Percentiles rank a stretch among this genome's conserved stretches.
Evolutionary conservation across 169 alveolate species (phyloP).

Genomic region (Theileria equi): DNA sequence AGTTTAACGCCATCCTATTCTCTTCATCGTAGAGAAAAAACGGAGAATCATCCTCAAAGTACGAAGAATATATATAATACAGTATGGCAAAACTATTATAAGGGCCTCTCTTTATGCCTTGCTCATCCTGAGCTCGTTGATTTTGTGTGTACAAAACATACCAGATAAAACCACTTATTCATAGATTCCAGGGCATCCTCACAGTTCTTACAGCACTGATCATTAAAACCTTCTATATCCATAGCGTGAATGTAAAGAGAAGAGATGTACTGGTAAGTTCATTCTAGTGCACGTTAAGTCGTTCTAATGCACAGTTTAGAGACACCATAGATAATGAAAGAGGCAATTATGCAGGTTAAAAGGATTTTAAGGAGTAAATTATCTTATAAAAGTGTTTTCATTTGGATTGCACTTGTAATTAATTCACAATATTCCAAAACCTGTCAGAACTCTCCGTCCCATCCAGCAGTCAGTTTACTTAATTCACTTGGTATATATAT

Average conservation of each 20-base stretch:
- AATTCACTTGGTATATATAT: too few species aligned
- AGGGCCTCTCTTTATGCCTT: slow-evolving; percentile 47
- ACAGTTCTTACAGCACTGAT: slow-evolving; percentile 44
- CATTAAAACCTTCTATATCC: slow-evolving; percentile 10
- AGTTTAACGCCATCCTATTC: slow-evolving; percentile 13
- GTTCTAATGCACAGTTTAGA: too few species aligned
- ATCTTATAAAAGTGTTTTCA: too few species aligned
- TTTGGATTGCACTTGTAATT: too few species aligned
- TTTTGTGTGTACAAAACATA: not conserved
- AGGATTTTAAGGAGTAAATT: too few species aligned
- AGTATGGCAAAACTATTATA: slow-evolving; percentile 26
- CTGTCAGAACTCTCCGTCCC: too few species aligned
- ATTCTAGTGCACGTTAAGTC: too few species aligned
- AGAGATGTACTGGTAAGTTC: too few species aligned
- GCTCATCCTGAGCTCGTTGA: slow-evolving; percentile 19
- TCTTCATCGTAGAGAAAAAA: slow-evolving; percentile 3
- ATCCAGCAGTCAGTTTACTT: too few species aligned
- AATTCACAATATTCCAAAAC: too few species aligned
- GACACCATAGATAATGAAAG: too few species aligned
- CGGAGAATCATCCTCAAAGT: slow-evolving; percentile 53
- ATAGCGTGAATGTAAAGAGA: not conserved
- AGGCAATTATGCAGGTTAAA: too few species aligned
- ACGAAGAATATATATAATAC: slow-evolving; percentile 27
- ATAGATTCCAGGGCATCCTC: slow-evolving; percentile 21
- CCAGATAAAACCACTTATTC: slow-evolving; percentile 54